Evolutionary conservation across 306 rosid genomes (phyloP), one percentile per base, ranked within the genome.

Genomic region (Vachellia collinsii): DNA sequence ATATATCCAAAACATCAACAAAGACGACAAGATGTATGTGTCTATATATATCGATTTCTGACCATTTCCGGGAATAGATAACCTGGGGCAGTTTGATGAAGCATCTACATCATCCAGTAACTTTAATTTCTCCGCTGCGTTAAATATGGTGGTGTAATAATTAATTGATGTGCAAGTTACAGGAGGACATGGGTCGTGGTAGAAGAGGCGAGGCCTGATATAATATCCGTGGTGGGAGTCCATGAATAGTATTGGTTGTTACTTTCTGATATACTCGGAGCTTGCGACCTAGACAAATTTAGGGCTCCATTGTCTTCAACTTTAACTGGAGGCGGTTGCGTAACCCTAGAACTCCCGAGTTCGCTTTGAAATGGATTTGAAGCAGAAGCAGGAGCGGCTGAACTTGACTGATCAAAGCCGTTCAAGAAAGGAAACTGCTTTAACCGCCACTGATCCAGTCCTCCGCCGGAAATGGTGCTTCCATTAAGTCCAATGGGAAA

Each of bases 381-480:
- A 47, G 53, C 17, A 47, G 38, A 22, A 23, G 64, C 34, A 22
- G 65, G 8, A 61, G 69, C 53, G 37, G 76, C 66, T 1, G 88
- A 7, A 12, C 66, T 23, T 48, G 90, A 65, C 5, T 87, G 68
- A 34, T 62, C 89, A 23, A 80, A 84, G 54, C 79, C 83, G 12
- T 77, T 87, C 80, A 89, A 42, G 70, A 83, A 83, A 56, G 91
- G 89, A 53, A 87, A 82, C 16, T 86, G 91, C 81, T 87, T 88
- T 58, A 70, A 65, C 6, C 88, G 84, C 88, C 90, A 86, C 66
- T 77, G 87, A 58, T 84, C 89, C 42, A 25, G 62, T 76, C 76
- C 82, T 46, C 59, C 83, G 11, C 22, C 64, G 51, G 80, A 58
- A 72, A 64, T 41, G n/a, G 42, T n/a, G 20, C 73, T 20, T 68